phyloP scores from a whole-genome alignment of 441 rosid species.

The Pelargonium australe region DNA sequence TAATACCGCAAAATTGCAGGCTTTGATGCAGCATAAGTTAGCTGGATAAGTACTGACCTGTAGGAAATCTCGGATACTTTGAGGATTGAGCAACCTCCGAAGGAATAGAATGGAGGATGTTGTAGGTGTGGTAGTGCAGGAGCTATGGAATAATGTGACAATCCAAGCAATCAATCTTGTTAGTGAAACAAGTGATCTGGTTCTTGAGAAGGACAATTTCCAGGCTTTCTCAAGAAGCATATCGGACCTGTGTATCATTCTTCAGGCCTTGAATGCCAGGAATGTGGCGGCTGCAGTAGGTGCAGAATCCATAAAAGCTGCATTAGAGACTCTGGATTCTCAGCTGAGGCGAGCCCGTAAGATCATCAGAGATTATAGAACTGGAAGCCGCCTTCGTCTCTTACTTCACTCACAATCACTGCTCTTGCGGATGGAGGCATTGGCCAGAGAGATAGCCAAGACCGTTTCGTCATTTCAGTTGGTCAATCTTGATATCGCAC shows the following conservation, averaged over 20 bases:
- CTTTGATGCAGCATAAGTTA: background rate
- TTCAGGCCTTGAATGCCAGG: conserved; percentile 26
- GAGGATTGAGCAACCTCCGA: background rate
- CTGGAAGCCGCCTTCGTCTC: conserved; percentile 33
- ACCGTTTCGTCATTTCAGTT: conserved; percentile 39
- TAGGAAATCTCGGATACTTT: background rate
- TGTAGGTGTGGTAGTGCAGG: conserved; percentile 31
- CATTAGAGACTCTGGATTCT: conserved; percentile 27
- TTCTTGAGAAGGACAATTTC: conserved; percentile 32
- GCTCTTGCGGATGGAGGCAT: conserved; percentile 28
- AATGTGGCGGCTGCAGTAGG: conserved; percentile 34
- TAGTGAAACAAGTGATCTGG: conserved; percentile 32
- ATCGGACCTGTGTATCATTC: conserved; percentile 24
- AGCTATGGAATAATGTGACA: conserved; percentile 33
- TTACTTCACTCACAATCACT: conserved; percentile 29
- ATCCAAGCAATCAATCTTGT: conserved; percentile 29
- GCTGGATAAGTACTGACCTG: background rate
- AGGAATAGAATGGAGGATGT: conserved; percentile 27
- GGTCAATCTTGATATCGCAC: conserved; percentile 33
- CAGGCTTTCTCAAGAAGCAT: conserved; percentile 33
- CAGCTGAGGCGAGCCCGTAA: conserved; percentile 28
- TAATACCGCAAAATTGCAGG: background rate
- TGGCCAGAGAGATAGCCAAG: conserved; percentile 37
- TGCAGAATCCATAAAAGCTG: conserved; percentile 23
- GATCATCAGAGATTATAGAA: conserved; percentile 31